Base-by-base conservation (phyloP, 495 filamentous ascomycete species). In the Podospora didyma region DNA sequence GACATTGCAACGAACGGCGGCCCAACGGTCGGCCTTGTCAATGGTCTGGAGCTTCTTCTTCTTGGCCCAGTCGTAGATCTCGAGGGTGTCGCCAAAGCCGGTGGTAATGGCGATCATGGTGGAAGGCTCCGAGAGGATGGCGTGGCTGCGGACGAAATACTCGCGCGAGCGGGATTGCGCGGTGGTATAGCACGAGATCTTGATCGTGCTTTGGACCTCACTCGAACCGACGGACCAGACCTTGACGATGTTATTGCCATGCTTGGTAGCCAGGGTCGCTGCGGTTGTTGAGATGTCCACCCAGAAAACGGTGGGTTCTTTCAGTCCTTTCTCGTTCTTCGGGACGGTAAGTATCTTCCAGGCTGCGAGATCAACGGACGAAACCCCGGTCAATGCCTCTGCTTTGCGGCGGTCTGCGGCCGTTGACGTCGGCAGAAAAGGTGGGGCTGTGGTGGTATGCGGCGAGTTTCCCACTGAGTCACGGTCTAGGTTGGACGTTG, bases 91-190 rank as follows among this genome's bases (percentile, higher is more conserved):
- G 41, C 70, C 70, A 45, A 73, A 73, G 37, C 64, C 58, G 16
- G 68, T 51, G 44, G 70, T 63, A 42, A 73, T 69, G 52, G 66
- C 70, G 11, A 70, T 63, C 51, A 71, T 42, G 34, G 60, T 67
- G 9, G 62, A 53, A 9, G 68, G 58, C 41, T 73, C 70, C 1
- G 70, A 71, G 14, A 73, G 61, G 44, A 73, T 69, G 21, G 66
- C 64, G 46, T 73, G 70, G 58, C 66, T 69, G 56, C 70, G 70
- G 19, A 73, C 67, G 45, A 73, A 69, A 54, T 73, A 73, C 39
- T 73, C 68, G 45, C 70, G 68, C 19, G 64, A 69, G 6, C 70
- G 66, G 3, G 62, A 37, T 39, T 69, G 68, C 2, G 70, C 68
- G 10, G 57, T 69, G 10, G 66, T 69, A 55, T 71, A 71, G 23